A percentile compares a stretch with the other conserved stretches of the same genome.
Evolutionary conservation across 345 rosid genomes (phyloP).

Genomic region (Abelmoschus esculentus): DNA sequence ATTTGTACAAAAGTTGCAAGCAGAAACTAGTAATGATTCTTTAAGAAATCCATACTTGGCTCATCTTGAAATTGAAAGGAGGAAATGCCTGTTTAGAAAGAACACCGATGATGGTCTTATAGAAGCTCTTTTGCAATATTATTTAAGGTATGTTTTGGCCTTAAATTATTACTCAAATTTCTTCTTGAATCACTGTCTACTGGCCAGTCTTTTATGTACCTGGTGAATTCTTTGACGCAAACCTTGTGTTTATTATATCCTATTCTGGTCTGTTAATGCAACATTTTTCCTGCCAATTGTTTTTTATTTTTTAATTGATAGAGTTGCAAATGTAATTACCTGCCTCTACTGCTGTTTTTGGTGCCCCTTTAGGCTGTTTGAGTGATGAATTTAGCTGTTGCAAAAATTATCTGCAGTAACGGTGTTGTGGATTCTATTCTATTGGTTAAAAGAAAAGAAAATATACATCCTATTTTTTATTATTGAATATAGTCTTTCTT

Average conservation of each 20-base stretch:
- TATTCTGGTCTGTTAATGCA: not conserved
- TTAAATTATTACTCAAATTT: not conserved
- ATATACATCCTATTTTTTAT: not conserved
- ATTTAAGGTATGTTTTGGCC: constrained; percentile 41
- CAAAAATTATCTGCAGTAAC: not conserved
- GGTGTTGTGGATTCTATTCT: not conserved
- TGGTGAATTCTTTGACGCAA: not conserved
- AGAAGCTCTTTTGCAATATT: constrained; percentile 59
- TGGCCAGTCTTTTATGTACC: not conserved
- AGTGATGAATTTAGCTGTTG: not conserved
- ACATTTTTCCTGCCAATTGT: not conserved
- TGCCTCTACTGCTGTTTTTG: not conserved
- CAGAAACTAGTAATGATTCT: constrained; percentile 34
- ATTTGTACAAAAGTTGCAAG: constrained; percentile 58
- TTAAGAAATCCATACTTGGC: constrained; percentile 74
- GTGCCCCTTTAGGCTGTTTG: not conserved
- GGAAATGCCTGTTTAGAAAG: constrained; percentile 65
- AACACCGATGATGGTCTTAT: constrained; percentile 44
- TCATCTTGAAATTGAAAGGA: constrained; percentile 75
- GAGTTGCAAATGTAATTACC: not conserved
- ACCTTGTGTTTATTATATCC: not conserved
- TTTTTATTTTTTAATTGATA: not conserved
- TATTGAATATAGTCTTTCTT: constrained; percentile 10
- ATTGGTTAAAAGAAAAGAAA: not conserved
- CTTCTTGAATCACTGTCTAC: not conserved